Evolutionary conservation across 2,329 filamentous ascomycete genomes (phyloP), one percentile per base, ranked within the genome.

Genomic region (Colletotrichum sidae): DNA sequence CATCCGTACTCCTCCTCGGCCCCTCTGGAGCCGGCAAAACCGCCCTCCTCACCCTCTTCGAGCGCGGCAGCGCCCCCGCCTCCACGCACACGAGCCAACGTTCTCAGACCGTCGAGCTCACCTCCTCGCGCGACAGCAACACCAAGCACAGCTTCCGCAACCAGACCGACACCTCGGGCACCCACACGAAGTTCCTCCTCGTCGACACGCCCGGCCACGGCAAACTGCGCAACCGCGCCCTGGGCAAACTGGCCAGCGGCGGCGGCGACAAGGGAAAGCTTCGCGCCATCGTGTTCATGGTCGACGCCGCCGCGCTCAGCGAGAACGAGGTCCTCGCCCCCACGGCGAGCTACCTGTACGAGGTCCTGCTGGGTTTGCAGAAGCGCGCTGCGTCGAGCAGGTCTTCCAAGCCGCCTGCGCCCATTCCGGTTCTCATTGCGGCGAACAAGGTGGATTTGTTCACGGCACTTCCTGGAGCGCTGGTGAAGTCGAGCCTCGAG

Each of bases 361-460:
- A 98, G 67, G 81, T 96, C 1, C 86, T 99, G n/a, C 84, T 98
- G 3, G 76, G 86, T 3, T 83, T 99, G 64, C 96, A 98, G 81
- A 92, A 90, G 78, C 86, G 90, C 51, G 86, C 88, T 53, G 85
- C 87, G 37, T 78, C 79, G 66, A 77, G 79, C 44, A 88, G 85
- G 68, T 84, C 84, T 1, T 82, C 61, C 10, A 72, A 70, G 59
- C 47, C 44, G n/a, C 64, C 67, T 4, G 39, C 59, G n/a, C 71
- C 71, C 38, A 84, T 96, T 8, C 89, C 92, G 0, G 85, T 99
- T 8, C 84, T 99, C 41, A 83, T 99, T 39, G 94, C 94, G 2
- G 94, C 94, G 58, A 99, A 98, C 79, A 99, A 99, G 84, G 86
- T 94, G 75, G 96, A 99, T 76, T 84, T 99, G 1, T 99, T 99